Evolutionary conservation across 805 yeast species (phyloP).

Genomic region (Wickerhamiella kazuoi): DNA sequence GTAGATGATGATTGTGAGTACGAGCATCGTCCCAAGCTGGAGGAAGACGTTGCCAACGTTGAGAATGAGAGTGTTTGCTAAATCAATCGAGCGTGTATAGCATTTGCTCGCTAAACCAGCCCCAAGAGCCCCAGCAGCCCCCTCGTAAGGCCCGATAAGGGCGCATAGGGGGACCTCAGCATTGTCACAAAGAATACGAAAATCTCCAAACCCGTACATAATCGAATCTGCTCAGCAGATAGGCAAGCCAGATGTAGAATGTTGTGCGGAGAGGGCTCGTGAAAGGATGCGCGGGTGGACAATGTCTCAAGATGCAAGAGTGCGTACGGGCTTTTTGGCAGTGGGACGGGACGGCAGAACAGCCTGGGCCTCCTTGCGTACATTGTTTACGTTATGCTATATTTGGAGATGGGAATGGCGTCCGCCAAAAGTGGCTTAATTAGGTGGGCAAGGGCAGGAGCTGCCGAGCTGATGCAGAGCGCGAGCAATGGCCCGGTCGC

Average conservation of each 20-base stretch:
- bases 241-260: too few relatives aligned
- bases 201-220: constrained; percentile 49
- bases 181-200: constrained; percentile 40
- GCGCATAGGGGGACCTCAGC: constrained; percentile 71
- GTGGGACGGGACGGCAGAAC: too few relatives aligned
- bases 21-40: constrained; percentile 53
- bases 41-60: constrained; percentile 77
- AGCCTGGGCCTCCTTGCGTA: not conserved
- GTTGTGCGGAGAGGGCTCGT: too few relatives aligned
- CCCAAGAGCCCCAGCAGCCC: constrained; percentile 10
- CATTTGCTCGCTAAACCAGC: constrained; percentile 60
- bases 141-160: constrained; percentile 38
- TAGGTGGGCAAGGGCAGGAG: too few relatives aligned
- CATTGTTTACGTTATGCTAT: not conserved
- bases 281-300: too few relatives aligned
- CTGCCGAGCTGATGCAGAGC: too few relatives aligned
- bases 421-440: too few relatives aligned
- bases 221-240: too few relatives aligned
- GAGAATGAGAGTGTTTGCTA: constrained; percentile 84
- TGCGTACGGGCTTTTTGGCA: too few relatives aligned
- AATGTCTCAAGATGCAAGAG: too few relatives aligned
- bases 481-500: too few relatives aligned
- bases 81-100: constrained; percentile 67
- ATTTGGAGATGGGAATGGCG: too few relatives aligned
- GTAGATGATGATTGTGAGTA: constrained; percentile 52